phyloP scores from a whole-genome alignment of 2,329 filamentous ascomycete genomes.

The Didymella glomerata region DNA sequence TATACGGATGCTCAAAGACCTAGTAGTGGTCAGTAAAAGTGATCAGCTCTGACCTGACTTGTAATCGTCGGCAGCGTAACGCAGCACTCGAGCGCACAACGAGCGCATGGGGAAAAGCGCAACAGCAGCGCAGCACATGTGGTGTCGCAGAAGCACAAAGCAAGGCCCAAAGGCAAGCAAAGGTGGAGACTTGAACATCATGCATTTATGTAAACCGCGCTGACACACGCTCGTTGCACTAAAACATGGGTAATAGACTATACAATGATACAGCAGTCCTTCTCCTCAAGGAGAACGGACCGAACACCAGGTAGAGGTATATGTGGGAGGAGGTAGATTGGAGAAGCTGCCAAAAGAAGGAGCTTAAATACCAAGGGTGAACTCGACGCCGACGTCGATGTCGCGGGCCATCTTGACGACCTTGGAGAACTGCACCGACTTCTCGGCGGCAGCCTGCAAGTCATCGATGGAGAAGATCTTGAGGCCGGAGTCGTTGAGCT shows the following conservation, averaged over 20 bases:
- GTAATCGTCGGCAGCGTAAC: not conserved
- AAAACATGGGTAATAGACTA: conserved; percentile 24
- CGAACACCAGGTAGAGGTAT: no score
- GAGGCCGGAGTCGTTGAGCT: conserved; percentile 94
- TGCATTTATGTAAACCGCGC: conserved; percentile 26
- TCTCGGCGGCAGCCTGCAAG: conserved; percentile 95
- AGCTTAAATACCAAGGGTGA: conserved; percentile 75
- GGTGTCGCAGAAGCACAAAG: no score
- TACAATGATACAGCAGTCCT: conserved; percentile 25
- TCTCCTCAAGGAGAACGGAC: no score
- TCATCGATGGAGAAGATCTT: conserved; percentile 99
- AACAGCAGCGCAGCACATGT: no score
- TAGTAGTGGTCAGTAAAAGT: not conserved
- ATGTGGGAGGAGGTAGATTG: not conserved
- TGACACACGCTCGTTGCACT: conserved; percentile 10
- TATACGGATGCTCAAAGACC: not conserved
- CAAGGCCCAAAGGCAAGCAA: no score
- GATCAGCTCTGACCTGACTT: not conserved
- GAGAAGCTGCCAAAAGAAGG: conserved; percentile 16
- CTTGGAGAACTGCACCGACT: conserved; percentile 98
- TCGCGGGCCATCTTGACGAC: conserved; percentile 98
- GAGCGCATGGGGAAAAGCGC: no score
- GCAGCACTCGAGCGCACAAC: not conserved
- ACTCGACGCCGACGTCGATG: conserved; percentile 87
- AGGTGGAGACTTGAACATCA: conserved; percentile 25